Evolutionary conservation across 1,139 yeast genomes (phyloP).

Genomic region (Sugiyamaella neomexicana): DNA sequence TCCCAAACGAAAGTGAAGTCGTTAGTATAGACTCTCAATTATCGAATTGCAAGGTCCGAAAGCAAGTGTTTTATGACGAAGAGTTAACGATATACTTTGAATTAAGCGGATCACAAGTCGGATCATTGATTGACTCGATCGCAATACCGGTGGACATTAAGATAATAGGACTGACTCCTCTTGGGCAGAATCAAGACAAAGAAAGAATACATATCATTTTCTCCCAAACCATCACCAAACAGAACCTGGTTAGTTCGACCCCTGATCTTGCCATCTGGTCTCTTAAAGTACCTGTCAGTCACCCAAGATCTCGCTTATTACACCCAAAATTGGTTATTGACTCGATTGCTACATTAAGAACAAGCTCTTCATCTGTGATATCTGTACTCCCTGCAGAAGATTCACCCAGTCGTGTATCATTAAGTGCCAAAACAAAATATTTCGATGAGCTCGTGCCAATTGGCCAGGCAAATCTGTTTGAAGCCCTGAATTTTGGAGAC

Average conservation of each 20-base stretch:
- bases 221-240: slow-evolving; percentile 22
- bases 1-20: not conserved
- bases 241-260: slow-evolving; percentile 18
- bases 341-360: slow-evolving; percentile 20
- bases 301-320: slow-evolving; percentile 34
- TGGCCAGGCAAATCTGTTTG: slow-evolving; percentile 29
- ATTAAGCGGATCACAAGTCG: slow-evolving; percentile 17
- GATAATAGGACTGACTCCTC: slow-evolving; percentile 23
- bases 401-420: not conserved
- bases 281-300: slow-evolving; percentile 30
- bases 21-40: not conserved
- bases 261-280: slow-evolving; percentile 31
- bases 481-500: slow-evolving; percentile 15
- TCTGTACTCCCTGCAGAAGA: not conserved
- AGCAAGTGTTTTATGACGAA: slow-evolving; percentile 31
- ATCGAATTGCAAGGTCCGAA: slow-evolving; percentile 1
- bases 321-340: slow-evolving; percentile 30
- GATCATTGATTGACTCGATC: slow-evolving; percentile 17
- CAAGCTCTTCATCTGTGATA: not conserved
- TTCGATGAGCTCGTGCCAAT: slow-evolving; percentile 30
- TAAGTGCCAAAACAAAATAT: slow-evolving; percentile 7
- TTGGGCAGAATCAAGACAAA: slow-evolving; percentile 1
- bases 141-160: slow-evolving; percentile 25
- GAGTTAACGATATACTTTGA: slow-evolving; percentile 25
- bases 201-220: slow-evolving; percentile 23